Base-by-base conservation (phyloP, 306 rosid genomes). In the Cicer chorassanicum region DNA sequence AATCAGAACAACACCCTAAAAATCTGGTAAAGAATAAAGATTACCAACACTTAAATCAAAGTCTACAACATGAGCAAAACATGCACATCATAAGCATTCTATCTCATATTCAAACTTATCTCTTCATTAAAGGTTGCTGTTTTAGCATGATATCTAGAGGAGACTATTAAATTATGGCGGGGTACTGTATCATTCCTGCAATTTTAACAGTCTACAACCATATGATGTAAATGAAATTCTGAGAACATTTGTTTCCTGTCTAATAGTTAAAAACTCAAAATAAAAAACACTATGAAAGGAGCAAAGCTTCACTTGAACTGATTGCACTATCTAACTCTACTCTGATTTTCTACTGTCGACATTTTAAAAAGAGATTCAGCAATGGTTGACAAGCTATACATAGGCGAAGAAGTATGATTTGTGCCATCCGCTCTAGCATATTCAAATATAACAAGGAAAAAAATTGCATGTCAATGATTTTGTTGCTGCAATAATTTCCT, bases 11-110 rank as follows among this genome's bases (percentile, higher is more conserved):
- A 61, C 68, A 43, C 63, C 50, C 36, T 70, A 56, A 66, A 67
- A 29, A 70, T 43, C 53, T 57, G 59, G 55, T 72, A 66, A 62
- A 83, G 71, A 80, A 50, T 72, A 66, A 55, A 83, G 71, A 75
- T 75, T 50, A 50, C 61, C 29, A 59, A 36, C 59, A 50, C 53
- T 49, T 56, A n/a, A 72, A 39, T 5, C 44, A 66, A 72, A 72
- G 51, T 65, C 51, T 71, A 36, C 36, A 68, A 61, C 55, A 63
- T 10, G 53, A 62, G 15, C 44, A 60, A 71, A 67, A 67, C 41
- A 73, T 24, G 54, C 11, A 49, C 67, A 70, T 18, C 57, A 36
- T 38, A 46, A 57, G 46, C 59, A 68, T 40, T 36, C 8, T 24
- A 49, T 69, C 54, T 62, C 44, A 48, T 8, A 14, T 57, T 39